Evolutionary conservation across 2,329 filamentous ascomycete genomes (phyloP).

Genomic region (Botrytis pseudocinerea): DNA sequence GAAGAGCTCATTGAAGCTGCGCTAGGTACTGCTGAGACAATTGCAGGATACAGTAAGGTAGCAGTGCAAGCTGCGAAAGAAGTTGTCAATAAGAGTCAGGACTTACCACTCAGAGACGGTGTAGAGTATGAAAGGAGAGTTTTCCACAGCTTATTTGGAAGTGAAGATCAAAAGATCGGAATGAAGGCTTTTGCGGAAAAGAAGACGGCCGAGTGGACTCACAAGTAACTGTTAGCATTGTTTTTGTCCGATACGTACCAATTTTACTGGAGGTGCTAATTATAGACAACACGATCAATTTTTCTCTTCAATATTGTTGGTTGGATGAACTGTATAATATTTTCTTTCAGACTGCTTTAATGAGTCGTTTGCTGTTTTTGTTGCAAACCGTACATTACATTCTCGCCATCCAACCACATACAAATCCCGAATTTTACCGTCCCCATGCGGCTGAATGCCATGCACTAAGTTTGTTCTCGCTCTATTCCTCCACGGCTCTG

Average conservation of each 20-base stretch:
- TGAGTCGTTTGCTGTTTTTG: background rate
- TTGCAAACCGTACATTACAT: background rate
- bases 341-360: background rate
- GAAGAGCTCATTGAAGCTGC: constrained; percentile 81
- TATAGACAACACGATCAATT: background rate
- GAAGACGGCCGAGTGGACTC: constrained; percentile 86
- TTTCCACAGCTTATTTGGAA: constrained; percentile 92
- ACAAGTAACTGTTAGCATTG: constrained; percentile 55
- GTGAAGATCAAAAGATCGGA: constrained; percentile 94
- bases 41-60: constrained; percentile 84
- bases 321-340: background rate
- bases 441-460: background rate
- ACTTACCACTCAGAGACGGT: constrained; percentile 80
- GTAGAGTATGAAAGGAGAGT: constrained; percentile 92
- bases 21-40: constrained; percentile 81
- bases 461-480: background rate
- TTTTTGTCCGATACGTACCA: background rate
- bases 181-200: constrained; percentile 96
- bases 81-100: constrained; percentile 99
- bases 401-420: too few species aligned
- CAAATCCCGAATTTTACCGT: background rate
- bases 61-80: constrained; percentile 90
- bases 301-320: background rate
- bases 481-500: background rate
- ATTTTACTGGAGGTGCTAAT: background rate